phyloP scores from a whole-genome alignment of 306 rosid species.

The Carpinus fangiana region DNA sequence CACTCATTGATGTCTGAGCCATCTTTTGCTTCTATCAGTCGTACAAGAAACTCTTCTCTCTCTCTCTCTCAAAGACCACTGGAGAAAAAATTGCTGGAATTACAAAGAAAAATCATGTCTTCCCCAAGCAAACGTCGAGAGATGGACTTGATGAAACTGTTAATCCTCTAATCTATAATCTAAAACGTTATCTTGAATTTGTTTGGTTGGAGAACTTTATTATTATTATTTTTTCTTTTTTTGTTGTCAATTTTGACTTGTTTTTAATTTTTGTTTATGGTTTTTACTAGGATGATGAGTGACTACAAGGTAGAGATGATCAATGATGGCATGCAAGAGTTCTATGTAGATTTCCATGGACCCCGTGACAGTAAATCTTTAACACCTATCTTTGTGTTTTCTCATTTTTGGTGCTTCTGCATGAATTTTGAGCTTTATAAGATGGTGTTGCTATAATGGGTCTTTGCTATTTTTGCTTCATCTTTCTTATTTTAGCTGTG shows the following conservation, averaged over 20 bases:
- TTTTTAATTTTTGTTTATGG: slow-evolving; percentile 7
- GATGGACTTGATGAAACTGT: slow-evolving; percentile 70
- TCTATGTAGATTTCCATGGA: slow-evolving; percentile 59
- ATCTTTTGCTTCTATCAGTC: slow-evolving; percentile 32
- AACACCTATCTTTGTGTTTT: background rate
- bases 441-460: slow-evolving; percentile 18
- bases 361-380: slow-evolving; percentile 48
- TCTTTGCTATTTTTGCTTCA: slow-evolving; percentile 2
- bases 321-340: slow-evolving; percentile 67
- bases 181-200: slow-evolving; percentile 5
- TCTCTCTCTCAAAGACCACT: slow-evolving; percentile 17
- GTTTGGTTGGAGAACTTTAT: slow-evolving; percentile 11
- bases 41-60: slow-evolving; percentile 22
- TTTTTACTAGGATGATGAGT: slow-evolving; percentile 57
- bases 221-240: background rate
- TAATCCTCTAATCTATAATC: slow-evolving; percentile 21
- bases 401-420: slow-evolving; percentile 8
- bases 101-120: slow-evolving; percentile 37
- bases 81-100: background rate
- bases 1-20: slow-evolving; percentile 36
- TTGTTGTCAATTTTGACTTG: slow-evolving; percentile 14
- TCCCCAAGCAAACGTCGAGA: slow-evolving; percentile 69
- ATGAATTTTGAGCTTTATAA: slow-evolving; percentile 3
- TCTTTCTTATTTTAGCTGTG: slow-evolving; percentile 27
- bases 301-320: slow-evolving; percentile 64